Conservation (phyloP, 140 eudicot genomes). For the Stevia rebaudiana region DNA sequence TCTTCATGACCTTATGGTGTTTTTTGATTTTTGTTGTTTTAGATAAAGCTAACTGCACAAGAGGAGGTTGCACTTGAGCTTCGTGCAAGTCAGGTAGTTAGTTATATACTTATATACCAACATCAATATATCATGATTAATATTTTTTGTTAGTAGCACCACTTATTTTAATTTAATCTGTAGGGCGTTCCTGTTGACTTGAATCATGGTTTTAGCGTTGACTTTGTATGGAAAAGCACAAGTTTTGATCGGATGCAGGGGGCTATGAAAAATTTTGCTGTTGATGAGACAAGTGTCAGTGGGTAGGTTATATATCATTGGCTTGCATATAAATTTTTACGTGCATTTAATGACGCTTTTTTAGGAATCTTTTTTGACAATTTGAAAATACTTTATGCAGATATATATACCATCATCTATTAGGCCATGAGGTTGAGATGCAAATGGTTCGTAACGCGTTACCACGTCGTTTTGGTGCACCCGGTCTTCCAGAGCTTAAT, state of each 20-base stretch:
- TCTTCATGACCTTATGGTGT: background rate
- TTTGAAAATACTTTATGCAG: conserved; percentile 32
- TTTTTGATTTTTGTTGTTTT: conserved; percentile 13
- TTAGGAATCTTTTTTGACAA: background rate
- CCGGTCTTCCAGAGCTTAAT: conserved; percentile 97
- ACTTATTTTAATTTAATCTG: conserved; percentile 11
- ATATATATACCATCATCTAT: conserved; percentile 86
- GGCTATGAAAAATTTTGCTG: conserved; percentile 96
- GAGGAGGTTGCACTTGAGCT: conserved; percentile 99
- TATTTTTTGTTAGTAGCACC: background rate
- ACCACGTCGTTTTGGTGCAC: conserved; percentile 96
- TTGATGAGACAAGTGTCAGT: conserved; percentile 97
- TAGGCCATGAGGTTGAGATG: conserved; percentile 97
- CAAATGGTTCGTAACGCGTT: conserved; percentile 93
- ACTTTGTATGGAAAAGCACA: conserved; percentile 97
- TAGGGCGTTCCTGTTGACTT: conserved; percentile 51
- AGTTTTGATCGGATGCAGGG: conserved; percentile 98
- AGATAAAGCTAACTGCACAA: conserved; percentile 96
- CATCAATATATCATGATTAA: background rate
- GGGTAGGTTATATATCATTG: conserved; percentile 50
- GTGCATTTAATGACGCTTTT: background rate
- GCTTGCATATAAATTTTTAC: background rate
- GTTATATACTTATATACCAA: background rate
- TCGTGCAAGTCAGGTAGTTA: conserved; percentile 90
- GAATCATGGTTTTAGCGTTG: conserved; percentile 86